Evolutionary conservation across 805 yeast species (phyloP).

Genomic region (Schwanniomyces sp.): DNA sequence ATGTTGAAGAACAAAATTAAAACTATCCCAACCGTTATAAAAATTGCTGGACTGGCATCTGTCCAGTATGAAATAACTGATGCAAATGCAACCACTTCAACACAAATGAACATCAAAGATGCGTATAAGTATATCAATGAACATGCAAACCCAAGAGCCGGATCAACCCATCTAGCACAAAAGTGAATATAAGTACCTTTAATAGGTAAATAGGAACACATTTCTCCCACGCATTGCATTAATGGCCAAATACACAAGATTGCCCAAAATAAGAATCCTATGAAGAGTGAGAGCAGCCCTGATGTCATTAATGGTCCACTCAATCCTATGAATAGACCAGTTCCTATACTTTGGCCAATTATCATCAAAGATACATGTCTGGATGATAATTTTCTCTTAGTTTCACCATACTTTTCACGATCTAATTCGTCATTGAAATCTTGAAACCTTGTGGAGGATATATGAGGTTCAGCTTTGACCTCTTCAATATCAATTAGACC

Average conservation of each 20-base stretch:
- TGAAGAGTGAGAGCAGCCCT: conserved; percentile 34
- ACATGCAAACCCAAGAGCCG: conserved; percentile 66
- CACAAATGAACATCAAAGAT: conserved; percentile 56
- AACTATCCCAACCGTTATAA: conserved; percentile 50
- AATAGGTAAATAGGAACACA: conserved; percentile 37
- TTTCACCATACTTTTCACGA: conserved; percentile 26
- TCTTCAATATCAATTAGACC: conserved; percentile 1
- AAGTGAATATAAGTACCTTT: conserved; percentile 35
- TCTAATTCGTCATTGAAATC: conserved; percentile 30
- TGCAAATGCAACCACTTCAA: conserved; percentile 64
- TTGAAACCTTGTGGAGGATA: background rate
- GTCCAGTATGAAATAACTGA: conserved; percentile 57
- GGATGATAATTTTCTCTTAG: conserved; percentile 25
- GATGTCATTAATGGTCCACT: conserved; percentile 27
- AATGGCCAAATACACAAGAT: conserved; percentile 32
- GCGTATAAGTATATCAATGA: conserved; percentile 63
- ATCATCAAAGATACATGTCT: conserved; percentile 36
- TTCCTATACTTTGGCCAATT: conserved; percentile 36
- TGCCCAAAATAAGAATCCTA: conserved; percentile 31
- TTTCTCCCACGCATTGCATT: conserved; percentile 38
- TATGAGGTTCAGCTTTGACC: background rate
- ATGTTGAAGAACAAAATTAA: conserved; percentile 41
- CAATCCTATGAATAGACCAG: conserved; percentile 35
- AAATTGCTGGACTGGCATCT: conserved; percentile 55
- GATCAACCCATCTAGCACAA: conserved; percentile 58